These are phyloP conservation scores for Sphagnum tenellum DNA, from an alignment of 225 moss, liverwort and hornwort genomes.

Conservation along the genomic window DNA sequence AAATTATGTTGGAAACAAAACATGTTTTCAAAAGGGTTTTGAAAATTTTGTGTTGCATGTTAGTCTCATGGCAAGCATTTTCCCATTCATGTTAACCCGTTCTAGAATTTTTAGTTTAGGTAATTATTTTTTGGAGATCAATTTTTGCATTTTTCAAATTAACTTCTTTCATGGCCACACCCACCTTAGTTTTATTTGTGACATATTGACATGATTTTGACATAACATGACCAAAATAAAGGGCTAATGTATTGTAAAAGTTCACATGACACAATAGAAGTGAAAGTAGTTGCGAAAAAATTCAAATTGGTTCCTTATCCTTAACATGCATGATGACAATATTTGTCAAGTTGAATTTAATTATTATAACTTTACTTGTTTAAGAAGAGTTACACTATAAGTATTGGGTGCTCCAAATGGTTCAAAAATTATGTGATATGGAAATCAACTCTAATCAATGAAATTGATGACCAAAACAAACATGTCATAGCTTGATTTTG, in stretches of 20 bases:
- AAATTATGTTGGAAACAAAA: not conserved
- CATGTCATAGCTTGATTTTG: no score
- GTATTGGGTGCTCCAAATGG: not conserved
- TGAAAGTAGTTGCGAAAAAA: not conserved
- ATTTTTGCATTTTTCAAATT: not conserved
- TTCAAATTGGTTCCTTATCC: no score
- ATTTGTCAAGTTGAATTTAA: not conserved
- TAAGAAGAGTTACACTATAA: not conserved
- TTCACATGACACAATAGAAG: not conserved
- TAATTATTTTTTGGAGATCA: not conserved
- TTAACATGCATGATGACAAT: not conserved
- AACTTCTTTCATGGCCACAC: slow-evolving; percentile 1
- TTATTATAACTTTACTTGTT: not conserved
- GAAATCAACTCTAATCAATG: not conserved
- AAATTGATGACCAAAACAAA: no score
- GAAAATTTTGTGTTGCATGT: not conserved
- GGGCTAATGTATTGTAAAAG: not conserved
- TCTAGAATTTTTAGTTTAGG: no score
- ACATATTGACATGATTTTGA: no score
- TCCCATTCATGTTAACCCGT: not conserved
- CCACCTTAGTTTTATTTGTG: no score
- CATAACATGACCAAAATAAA: not conserved
- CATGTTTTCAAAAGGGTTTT: not conserved
- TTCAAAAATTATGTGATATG: not conserved
- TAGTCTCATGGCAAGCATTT: not conserved